Evolutionary conservation across 768 basidiomycete genomes (phyloP).

Genomic region (Termitomyces sp.): DNA sequence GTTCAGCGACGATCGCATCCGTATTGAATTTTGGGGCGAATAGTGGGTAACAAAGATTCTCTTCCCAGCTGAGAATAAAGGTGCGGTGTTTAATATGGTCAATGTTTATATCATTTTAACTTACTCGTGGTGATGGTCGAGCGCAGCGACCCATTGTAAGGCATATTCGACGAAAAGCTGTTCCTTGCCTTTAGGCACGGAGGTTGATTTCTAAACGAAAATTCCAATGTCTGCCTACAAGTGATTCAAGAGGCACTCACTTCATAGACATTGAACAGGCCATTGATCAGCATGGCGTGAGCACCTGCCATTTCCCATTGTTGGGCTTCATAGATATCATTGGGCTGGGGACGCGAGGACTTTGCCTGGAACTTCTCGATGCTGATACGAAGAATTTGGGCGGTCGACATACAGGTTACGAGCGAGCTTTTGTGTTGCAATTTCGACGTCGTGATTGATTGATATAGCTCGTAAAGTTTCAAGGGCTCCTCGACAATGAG

Average conservation of each 20-base stretch:
- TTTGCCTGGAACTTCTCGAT: slow-evolving; percentile 11
- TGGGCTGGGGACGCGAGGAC: slow-evolving; percentile 10
- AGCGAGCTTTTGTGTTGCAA: neutral
- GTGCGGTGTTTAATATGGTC: neutral
- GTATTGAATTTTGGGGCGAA: slow-evolving; percentile 16
- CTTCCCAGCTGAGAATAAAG: slow-evolving; percentile 15
- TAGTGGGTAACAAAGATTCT: slow-evolving; percentile 15
- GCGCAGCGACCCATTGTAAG: slow-evolving; percentile 14
- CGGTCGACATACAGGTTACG: slow-evolving; percentile 8
- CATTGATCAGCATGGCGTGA: slow-evolving; percentile 15
- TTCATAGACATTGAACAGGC: slow-evolving; percentile 14
- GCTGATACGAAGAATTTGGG: slow-evolving; percentile 9
- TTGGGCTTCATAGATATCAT: slow-evolving; percentile 14
- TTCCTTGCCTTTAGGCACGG: slow-evolving; percentile 4
- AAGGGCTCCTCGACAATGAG: too few species aligned
- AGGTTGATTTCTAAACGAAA: slow-evolving; percentile 4
- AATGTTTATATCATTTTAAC: neutral
- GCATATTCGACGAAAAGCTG: slow-evolving; percentile 15
- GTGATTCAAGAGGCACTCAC: neutral
- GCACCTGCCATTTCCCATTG: slow-evolving; percentile 20
- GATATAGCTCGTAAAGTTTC: neutral
- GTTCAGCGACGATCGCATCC: slow-evolving; percentile 14
- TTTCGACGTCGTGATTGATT: too few species aligned
- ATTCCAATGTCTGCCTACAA: neutral
- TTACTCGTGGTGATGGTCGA: slow-evolving; percentile 17